Conservation (phyloP, 2,329 filamentous ascomycete genomes). For the Blastomyces emzantsi region DNA sequence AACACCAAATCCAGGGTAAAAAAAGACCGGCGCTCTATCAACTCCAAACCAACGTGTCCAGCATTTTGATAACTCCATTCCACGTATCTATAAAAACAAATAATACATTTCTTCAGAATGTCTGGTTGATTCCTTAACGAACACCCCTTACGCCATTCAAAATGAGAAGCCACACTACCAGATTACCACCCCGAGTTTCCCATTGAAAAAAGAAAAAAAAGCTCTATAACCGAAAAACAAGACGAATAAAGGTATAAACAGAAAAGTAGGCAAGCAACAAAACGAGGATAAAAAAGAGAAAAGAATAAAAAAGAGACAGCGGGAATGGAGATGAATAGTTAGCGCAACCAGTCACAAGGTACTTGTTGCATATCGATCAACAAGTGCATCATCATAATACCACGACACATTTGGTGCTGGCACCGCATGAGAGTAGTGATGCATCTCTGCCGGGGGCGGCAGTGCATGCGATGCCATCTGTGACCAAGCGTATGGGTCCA, state of each 20-base stretch:
- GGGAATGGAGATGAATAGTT: no score
- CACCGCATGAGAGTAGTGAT: neutral
- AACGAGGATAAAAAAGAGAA: neutral
- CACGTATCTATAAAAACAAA: neutral
- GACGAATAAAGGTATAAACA: neutral
- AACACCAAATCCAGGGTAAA: neutral
- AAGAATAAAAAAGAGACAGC: neutral
- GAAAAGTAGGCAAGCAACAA: neutral
- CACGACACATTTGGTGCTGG: neutral
- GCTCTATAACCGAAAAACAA: neutral
- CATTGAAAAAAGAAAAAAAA: neutral
- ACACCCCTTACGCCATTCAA: neutral
- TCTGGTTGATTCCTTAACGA: neutral
- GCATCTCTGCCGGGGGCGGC: conserved; percentile 1
- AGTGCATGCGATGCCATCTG: neutral
- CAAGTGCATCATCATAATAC: conserved; percentile 7
- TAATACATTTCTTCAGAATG: neutral
- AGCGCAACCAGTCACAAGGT: neutral
- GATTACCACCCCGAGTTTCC: neutral
- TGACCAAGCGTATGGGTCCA: conserved; percentile 5
- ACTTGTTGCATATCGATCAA: conserved; percentile 5
- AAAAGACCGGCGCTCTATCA: neutral
- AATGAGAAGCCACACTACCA: neutral
- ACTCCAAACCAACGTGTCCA: neutral
- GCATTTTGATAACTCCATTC: neutral